These are phyloP conservation scores for Plasmodium gallinaceum DNA, from an alignment of 169 alveolate species.

Conservation along the genomic window DNA sequence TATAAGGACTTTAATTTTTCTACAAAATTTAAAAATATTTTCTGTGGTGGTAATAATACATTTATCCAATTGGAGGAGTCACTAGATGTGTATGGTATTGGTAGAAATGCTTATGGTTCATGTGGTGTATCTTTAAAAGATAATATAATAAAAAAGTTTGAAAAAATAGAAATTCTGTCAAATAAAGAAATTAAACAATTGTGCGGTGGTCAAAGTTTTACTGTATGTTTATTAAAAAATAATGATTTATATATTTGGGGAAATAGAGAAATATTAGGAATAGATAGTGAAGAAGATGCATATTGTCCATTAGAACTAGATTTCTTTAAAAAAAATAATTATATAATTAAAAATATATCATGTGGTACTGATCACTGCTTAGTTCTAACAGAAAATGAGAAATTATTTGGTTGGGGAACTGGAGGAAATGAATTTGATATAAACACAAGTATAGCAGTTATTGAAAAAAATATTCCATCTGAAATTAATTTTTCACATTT, in stretches of 20 bases:
- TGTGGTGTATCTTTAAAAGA: conserved; percentile 84
- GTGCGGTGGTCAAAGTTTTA: conserved; percentile 90
- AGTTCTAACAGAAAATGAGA: conserved; percentile 55
- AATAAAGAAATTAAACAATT: conserved; percentile 79
- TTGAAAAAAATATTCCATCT: conserved; percentile 43
- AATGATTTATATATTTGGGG: conserved; percentile 89
- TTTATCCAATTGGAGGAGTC: conserved; percentile 82
- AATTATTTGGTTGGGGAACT: conserved; percentile 72
- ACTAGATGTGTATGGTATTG: conserved; percentile 85
- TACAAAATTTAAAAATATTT: conserved; percentile 77
- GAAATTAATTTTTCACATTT: conserved; percentile 37
- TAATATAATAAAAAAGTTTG: conserved; percentile 64
- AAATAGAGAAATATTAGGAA: conserved; percentile 80
- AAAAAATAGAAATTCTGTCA: conserved; percentile 78
- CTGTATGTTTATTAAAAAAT: conserved; percentile 84
- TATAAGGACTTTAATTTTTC: conserved; percentile 76
- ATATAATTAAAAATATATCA: conserved; percentile 14
- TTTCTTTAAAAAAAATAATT: conserved; percentile 32
- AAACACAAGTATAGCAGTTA: conserved; percentile 11
- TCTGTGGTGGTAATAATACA: conserved; percentile 88
- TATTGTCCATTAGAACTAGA: conserved; percentile 33
- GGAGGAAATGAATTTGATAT: conserved; percentile 69
- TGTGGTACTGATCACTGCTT: conserved; percentile 77
- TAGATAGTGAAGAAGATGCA: conserved; percentile 69
- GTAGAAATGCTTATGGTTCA: conserved; percentile 90